Conservation (phyloP, 2,329 filamentous ascomycete genomes). For the Ophiostoma fasciatum region DNA sequence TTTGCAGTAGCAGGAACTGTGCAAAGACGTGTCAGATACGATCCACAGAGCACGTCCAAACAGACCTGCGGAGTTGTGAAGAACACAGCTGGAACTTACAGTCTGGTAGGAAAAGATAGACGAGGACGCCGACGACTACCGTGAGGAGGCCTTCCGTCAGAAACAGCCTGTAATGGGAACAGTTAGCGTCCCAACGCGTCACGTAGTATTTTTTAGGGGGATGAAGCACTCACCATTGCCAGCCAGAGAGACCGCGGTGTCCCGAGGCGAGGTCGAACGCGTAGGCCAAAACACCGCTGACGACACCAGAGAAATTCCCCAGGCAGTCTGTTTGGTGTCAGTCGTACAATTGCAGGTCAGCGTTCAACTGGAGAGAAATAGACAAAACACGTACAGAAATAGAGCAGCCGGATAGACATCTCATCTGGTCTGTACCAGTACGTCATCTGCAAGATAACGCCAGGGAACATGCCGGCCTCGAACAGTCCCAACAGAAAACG, state of each 20-base stretch:
- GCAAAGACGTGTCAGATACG: no score
- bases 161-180: slow-evolving; percentile 17
- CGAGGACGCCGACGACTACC: slow-evolving; percentile 27
- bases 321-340: slow-evolving; percentile 24
- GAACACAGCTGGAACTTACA: slow-evolving; percentile 21
- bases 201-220: no score
- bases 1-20: slow-evolving; percentile 26
- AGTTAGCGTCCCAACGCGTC: no score
- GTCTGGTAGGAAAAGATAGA: slow-evolving; percentile 39
- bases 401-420: slow-evolving; percentile 28
- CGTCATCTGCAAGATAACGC: slow-evolving; percentile 33
- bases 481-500: slow-evolving; percentile 48
- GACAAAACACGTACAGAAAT: slow-evolving; percentile 24
- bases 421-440: slow-evolving; percentile 35
- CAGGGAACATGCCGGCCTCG: slow-evolving; percentile 53
- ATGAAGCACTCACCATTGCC: slow-evolving; percentile 21
- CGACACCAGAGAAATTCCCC: slow-evolving; percentile 25
- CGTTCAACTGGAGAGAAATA: no score
- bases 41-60: no score
- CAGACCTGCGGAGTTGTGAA: no score
- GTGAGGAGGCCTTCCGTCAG: slow-evolving; percentile 31
- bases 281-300: slow-evolving; percentile 28
- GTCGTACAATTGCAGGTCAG: no score
- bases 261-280: slow-evolving; percentile 25
- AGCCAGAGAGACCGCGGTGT: slow-evolving; percentile 20